phyloP scores from a whole-genome alignment of 73 alveolate genomes.

The Uronychia binucleata region DNA sequence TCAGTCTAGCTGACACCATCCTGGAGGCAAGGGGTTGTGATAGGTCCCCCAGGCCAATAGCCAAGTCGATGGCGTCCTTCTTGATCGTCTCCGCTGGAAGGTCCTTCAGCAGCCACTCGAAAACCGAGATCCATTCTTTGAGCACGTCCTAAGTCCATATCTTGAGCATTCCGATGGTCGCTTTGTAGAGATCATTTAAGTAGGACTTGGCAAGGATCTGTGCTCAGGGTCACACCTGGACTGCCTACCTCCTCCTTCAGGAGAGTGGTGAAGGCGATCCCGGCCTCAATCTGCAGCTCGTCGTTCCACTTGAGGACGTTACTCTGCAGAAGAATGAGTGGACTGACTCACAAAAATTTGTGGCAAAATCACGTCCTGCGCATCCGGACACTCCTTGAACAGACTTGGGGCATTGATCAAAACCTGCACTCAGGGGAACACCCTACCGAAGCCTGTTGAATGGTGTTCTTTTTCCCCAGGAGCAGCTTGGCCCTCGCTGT shows the following conservation, averaged over 20 bases:
- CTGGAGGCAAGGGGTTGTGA: slow-evolving; percentile 47
- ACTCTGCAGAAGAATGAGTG: background rate
- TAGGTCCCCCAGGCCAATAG: slow-evolving; percentile 25
- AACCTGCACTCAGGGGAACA: background rate
- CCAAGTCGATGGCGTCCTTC: slow-evolving; percentile 18
- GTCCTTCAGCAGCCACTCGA: slow-evolving; percentile 1
- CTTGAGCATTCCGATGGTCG: slow-evolving; percentile 24
- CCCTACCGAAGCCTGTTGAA: slow-evolving; percentile 17
- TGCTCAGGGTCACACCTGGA: background rate
- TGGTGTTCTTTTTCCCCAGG: slow-evolving; percentile 14
- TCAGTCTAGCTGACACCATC: slow-evolving; percentile 31
- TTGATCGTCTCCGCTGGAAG: slow-evolving; percentile 5
- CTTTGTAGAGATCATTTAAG: background rate
- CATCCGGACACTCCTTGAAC: slow-evolving; percentile 17
- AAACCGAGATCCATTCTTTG: slow-evolving; percentile 44
- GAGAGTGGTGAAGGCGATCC: slow-evolving; percentile 9
- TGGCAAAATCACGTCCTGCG: slow-evolving; percentile 20
- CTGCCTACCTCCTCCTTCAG: slow-evolving; percentile 5
- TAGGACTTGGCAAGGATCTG: slow-evolving; percentile 3
- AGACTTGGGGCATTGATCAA: slow-evolving; percentile 22
- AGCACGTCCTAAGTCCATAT: slow-evolving; percentile 36
- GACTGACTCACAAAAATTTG: slow-evolving; percentile 4
- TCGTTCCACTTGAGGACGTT: slow-evolving; percentile 34
- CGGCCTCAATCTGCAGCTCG: slow-evolving; percentile 41
- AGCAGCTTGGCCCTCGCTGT: slow-evolving; percentile 24